A percentile compares a stretch with the other conserved stretches of the same genome.
These are phyloP conservation scores for Colletotrichum scovillei DNA, from an alignment of 2,329 filamentous ascomycete genomes.

Conservation along the genomic window DNA sequence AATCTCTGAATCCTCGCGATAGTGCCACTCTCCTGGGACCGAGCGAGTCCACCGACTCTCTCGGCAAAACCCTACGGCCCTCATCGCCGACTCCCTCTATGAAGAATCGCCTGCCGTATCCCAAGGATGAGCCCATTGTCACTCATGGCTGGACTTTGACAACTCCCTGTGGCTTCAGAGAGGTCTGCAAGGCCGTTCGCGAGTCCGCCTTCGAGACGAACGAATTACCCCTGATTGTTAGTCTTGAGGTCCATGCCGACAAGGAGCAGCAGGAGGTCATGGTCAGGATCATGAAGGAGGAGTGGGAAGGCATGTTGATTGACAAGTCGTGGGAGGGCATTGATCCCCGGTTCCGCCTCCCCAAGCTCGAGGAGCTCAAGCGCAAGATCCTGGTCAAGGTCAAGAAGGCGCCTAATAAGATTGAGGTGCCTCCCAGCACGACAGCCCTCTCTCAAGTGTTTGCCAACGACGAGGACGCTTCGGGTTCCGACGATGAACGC, in stretches of 20 bases:
- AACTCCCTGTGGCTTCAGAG: constrained; percentile 85
- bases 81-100: constrained; percentile 34
- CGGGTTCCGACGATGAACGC: constrained; percentile 57
- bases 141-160: constrained; percentile 88
- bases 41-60: constrained; percentile 46
- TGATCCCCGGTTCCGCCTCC: constrained; percentile 67
- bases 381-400: constrained; percentile 88
- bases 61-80: constrained; percentile 17
- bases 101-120: constrained; percentile 44
- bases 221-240: constrained; percentile 87
- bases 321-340: constrained; percentile 64
- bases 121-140: constrained; percentile 78
- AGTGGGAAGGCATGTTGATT: constrained; percentile 82
- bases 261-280: constrained; percentile 88
- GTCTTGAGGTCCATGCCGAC: constrained; percentile 89
- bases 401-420: constrained; percentile 65
- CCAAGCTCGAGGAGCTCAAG: constrained; percentile 76
- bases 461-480: constrained; percentile 51
- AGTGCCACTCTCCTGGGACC: constrained; percentile 44
- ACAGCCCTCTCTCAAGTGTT: constrained; percentile 46
- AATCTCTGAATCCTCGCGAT: constrained; percentile 39
- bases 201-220: constrained; percentile 82
- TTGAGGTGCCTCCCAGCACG: constrained; percentile 44
- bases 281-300: constrained; percentile 93
- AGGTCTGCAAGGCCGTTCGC: constrained; percentile 84